Conservation (phyloP, 306 rosid species). For the Quercus ilex region DNA sequence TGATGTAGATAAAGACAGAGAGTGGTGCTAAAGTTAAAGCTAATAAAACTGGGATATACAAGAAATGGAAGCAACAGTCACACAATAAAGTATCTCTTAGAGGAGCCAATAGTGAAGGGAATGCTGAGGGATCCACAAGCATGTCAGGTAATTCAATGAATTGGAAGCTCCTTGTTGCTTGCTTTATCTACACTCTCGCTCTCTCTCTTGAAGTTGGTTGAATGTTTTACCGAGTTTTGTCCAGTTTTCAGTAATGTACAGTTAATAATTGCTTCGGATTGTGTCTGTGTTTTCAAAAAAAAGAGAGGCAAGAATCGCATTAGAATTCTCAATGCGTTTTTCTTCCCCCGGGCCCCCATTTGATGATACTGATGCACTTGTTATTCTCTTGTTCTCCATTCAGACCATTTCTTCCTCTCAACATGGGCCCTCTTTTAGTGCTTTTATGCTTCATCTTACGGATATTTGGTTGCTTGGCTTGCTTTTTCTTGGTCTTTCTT, state of each 20-base stretch:
- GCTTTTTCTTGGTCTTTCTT: neutral
- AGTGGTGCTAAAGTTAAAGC: conserved; percentile 81
- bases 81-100: conserved; percentile 59
- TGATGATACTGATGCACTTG: neutral
- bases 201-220: neutral
- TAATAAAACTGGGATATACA: conserved; percentile 81
- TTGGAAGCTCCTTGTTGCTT: neutral
- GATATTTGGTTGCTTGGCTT: neutral
- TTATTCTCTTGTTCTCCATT: neutral
- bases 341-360: neutral
- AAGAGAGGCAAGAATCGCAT: neutral
- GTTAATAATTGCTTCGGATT: neutral
- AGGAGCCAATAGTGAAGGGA: conserved; percentile 50
- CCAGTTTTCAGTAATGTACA: neutral
- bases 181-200: neutral
- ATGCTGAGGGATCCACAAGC: conserved; percentile 38
- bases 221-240: neutral
- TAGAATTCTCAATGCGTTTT: neutral
- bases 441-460: neutral
- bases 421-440: neutral
- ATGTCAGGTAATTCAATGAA: conserved; percentile 39
- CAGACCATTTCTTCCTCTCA: neutral
- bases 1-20: conserved; percentile 69
- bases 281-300: neutral
- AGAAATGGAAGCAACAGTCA: conserved; percentile 81